These are phyloP conservation scores for Trichoderma atroviride DNA, from an alignment of 2,329 filamentous ascomycete genomes.

Conservation along the genomic window DNA sequence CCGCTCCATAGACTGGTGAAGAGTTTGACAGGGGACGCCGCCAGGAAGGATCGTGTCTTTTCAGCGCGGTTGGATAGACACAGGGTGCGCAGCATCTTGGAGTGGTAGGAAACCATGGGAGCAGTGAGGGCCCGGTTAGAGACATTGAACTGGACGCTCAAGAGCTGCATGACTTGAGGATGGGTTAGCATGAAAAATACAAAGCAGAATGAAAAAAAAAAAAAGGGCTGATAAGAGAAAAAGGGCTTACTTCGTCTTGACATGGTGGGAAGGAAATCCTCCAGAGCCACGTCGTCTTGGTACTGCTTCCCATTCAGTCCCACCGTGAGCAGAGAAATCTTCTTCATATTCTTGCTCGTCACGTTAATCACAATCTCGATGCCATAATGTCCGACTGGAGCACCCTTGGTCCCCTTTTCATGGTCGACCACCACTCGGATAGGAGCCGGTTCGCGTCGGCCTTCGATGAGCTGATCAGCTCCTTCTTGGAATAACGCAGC, in stretches of 20 bases:
- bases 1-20: constrained; percentile 78
- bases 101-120: constrained; percentile 75
- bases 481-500: constrained; percentile 74
- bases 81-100: constrained; percentile 73
- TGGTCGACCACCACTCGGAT: constrained; percentile 76
- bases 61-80: constrained; percentile 64
- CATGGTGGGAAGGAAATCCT: constrained; percentile 74
- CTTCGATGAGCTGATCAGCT: constrained; percentile 62
- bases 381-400: constrained; percentile 67
- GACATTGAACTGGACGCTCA: constrained; percentile 70
- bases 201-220: not conserved
- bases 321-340: constrained; percentile 54
- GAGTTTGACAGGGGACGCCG: constrained; percentile 87
- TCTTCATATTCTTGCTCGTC: constrained; percentile 54
- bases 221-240: not conserved
- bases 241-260: constrained; percentile 67
- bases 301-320: constrained; percentile 72
- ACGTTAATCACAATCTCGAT: constrained; percentile 73
- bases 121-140: constrained; percentile 66
- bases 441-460: constrained; percentile 67
- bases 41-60: constrained; percentile 69
- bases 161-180: constrained; percentile 70
- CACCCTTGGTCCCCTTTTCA: constrained; percentile 65
- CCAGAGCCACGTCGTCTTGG: constrained; percentile 70
- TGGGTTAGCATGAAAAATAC: constrained; percentile 39